phyloP scores from a whole-genome alignment of 2,329 filamentous ascomycete genomes.

The Colletotrichum sp. region DNA sequence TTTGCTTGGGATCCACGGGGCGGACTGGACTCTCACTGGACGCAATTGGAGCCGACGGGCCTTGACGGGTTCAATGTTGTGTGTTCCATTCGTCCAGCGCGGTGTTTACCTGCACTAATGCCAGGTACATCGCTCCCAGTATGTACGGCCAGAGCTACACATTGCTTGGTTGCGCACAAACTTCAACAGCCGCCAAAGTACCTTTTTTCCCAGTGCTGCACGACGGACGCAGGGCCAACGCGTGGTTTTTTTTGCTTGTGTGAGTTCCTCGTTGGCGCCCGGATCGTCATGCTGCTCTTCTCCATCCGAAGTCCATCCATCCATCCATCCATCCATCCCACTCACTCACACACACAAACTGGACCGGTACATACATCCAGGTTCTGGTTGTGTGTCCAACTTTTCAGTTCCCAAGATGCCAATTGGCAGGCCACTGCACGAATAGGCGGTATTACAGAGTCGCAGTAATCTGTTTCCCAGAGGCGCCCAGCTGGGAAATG shows the following conservation, averaged over 20 bases:
- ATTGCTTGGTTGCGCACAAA: background rate
- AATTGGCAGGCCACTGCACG: background rate
- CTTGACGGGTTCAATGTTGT: background rate
- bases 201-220: background rate
- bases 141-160: background rate
- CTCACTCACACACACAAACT: background rate
- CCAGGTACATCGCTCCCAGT: background rate
- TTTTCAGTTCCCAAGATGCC: background rate
- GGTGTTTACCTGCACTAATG: background rate
- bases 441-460: background rate
- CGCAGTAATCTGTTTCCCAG: background rate
- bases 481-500: background rate
- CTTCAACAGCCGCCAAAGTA: background rate
- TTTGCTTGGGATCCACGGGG: constrained; percentile 1
- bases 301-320: background rate
- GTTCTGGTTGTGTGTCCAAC: background rate
- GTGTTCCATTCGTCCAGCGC: background rate
- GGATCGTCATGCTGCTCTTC: background rate
- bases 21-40: background rate
- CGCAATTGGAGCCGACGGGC: background rate
- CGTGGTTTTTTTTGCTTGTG: background rate
- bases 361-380: background rate
- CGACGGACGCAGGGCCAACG: background rate
- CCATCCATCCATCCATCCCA: background rate
- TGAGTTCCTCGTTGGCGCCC: background rate